Base-by-base conservation (phyloP, 768 basidiomycete genomes). In the Auriscalpium microsporum region DNA sequence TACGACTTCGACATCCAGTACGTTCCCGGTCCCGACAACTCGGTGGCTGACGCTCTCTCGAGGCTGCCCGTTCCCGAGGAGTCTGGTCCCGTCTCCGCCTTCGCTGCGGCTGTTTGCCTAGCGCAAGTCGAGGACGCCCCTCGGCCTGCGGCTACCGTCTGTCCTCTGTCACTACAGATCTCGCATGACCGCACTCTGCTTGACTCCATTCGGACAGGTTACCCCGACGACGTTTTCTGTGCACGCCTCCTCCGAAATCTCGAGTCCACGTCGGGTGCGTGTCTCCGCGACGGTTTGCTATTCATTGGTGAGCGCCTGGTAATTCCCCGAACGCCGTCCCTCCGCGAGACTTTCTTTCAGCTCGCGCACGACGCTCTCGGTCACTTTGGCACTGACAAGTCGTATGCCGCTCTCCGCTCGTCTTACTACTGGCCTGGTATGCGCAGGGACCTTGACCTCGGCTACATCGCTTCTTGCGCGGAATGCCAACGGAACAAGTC, bases 401-500 rank as follows among this genome's bases (percentile, higher is more conserved):
- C 58, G n/a, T 40, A 54, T n/a, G 34, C 42, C 8, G 23, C 56
- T 2, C 37, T 58, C 0, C 34, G 54, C 6, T 4, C 44, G 40
- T 8, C 28, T 4, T 65, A 46, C 36, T 44, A 54, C 62, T 19
- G 52, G 62, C 53, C 45, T 62, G 62, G 67, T n/a, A 71, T 72
- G 71, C 62, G 10, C 55, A 55, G 21, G 0, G 38, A 67, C 45
- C 55, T 72, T 0, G 68, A 66, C 45, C 9, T 42, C 0, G 45
- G 57, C 19, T 69, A 72, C 8, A 68, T 72, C 0, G 55, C 65
- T 58, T 68, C 53, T 4, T 68, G 66, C 50, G 62, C 17, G 34
- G 64, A 14, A 8, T 74, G 4, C 63, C 60, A 42, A 48, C 61
- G 0, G 1, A 21, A 21, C 21, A 21, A 21, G 3, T 21, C 21